Evolutionary conservation across 345 rosid genomes (phyloP).

Genomic region (Populus davidiana): DNA sequence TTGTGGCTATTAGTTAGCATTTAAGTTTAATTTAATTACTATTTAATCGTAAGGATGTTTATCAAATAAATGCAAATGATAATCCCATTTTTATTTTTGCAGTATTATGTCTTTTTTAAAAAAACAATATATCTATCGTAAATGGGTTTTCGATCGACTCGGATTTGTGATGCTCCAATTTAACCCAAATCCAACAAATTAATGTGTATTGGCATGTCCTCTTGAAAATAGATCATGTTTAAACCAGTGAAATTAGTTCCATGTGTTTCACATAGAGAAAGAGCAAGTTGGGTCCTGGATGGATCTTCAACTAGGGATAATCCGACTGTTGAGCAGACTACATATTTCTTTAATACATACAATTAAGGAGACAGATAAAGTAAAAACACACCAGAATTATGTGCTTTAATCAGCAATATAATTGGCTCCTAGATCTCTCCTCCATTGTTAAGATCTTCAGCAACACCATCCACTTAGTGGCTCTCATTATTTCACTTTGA

Average conservation of each 20-base stretch:
- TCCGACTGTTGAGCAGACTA: background rate
- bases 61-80: too few relatives aligned
- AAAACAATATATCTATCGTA: too few relatives aligned
- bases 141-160: too few relatives aligned
- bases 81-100: too few relatives aligned
- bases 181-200: too few relatives aligned
- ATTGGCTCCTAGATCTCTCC: slow-evolving; percentile 14
- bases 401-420: background rate
- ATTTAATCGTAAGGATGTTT: too few relatives aligned
- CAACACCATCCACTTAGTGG: slow-evolving; percentile 9
- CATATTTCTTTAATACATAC: background rate
- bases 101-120: too few relatives aligned
- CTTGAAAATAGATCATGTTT: slow-evolving; percentile 1
- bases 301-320: background rate
- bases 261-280: background rate
- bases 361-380: background rate
- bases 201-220: background rate
- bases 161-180: too few relatives aligned
- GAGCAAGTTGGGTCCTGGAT: background rate
- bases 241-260: background rate
- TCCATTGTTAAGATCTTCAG: slow-evolving; percentile 17
- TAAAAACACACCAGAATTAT: background rate
- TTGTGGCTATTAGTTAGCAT: too few relatives aligned
- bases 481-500: slow-evolving; percentile 19
- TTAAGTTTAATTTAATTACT: too few relatives aligned